Percentiles rank a stretch among this genome's conserved stretches.
phyloP scores from a whole-genome alignment of 129 eudicot genomes.

The Flaveria bidentis region DNA sequence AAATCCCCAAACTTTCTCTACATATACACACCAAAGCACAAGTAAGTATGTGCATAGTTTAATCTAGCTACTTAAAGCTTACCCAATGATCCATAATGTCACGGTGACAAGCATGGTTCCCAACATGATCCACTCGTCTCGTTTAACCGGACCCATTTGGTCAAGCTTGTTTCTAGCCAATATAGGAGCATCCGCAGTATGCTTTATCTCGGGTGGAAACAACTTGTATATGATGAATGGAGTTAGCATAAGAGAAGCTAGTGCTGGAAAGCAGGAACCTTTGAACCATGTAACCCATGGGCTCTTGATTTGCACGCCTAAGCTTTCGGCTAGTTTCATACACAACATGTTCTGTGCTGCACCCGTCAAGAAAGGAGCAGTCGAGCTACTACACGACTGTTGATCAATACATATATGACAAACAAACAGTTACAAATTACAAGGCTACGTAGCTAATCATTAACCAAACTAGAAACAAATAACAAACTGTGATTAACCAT shows the following conservation, averaged over 20 bases:
- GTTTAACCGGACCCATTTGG: slow-evolving; percentile 72
- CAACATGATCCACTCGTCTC: slow-evolving; percentile 79
- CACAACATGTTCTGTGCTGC: slow-evolving; percentile 93
- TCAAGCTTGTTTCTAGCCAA: slow-evolving; percentile 61
- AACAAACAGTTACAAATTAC: too few species aligned
- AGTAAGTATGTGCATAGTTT: too few species aligned
- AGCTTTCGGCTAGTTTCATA: slow-evolving; percentile 68
- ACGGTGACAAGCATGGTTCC: slow-evolving; percentile 79
- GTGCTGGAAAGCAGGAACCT: slow-evolving; percentile 67
- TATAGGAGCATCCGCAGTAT: slow-evolving; percentile 76
- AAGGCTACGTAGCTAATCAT: too few species aligned
- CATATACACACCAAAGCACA: too few species aligned
- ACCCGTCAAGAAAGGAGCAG: slow-evolving; percentile 88
- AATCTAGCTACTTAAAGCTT: too few species aligned
- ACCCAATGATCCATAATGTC: slow-evolving; percentile 14
- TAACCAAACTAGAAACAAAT: too few species aligned
- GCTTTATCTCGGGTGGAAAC: slow-evolving; percentile 74
- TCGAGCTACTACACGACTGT: slow-evolving; percentile 76
- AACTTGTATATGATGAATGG: slow-evolving; percentile 71
- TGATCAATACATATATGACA: too few species aligned
- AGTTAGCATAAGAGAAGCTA: slow-evolving; percentile 49
- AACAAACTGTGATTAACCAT: too few species aligned
- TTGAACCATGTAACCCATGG: slow-evolving; percentile 86
- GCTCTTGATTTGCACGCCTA: slow-evolving; percentile 60
- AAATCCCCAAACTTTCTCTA: too few species aligned